Conservation (phyloP, 257 asterid genomes). For the Gynochthodes officinalis region DNA sequence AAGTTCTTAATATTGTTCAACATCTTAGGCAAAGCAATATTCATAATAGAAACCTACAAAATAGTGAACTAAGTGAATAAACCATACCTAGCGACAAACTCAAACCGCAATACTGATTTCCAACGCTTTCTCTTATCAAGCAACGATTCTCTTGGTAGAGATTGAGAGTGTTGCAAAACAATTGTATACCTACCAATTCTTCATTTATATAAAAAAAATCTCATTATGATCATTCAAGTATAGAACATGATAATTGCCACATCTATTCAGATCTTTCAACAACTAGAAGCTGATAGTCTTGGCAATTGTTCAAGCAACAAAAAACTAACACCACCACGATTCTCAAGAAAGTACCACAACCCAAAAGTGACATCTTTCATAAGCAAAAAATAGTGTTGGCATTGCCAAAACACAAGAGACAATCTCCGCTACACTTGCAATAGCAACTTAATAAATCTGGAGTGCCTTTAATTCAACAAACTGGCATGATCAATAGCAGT, state of each 20-base stretch:
- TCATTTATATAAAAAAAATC: constrained; percentile 57
- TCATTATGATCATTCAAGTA: constrained; percentile 36
- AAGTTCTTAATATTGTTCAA: no score
- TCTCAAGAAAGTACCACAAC: constrained; percentile 24
- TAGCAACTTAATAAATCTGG: neutral
- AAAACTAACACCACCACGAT: constrained; percentile 38
- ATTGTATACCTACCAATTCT: constrained; percentile 47
- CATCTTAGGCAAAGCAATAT: no score
- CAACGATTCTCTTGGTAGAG: constrained; percentile 40
- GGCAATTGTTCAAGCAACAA: constrained; percentile 44
- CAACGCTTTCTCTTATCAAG: constrained; percentile 27
- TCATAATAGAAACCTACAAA: no score
- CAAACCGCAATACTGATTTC: constrained; percentile 44
- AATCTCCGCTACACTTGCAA: constrained; percentile 17
- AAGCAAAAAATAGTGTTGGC: constrained; percentile 25
- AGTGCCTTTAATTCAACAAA: constrained; percentile 15
- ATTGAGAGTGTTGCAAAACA: constrained; percentile 58
- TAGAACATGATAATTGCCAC: constrained; percentile 52
- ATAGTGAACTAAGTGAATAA: constrained; percentile 7
- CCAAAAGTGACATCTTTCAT: constrained; percentile 29
- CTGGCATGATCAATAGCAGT: neutral
- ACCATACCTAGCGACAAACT: constrained; percentile 54
- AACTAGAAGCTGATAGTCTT: constrained; percentile 39
- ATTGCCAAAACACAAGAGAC: constrained; percentile 31
- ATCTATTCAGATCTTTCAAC: constrained; percentile 36